A percentile compares a stretch with the other conserved stretches of the same genome.
These are phyloP conservation scores for Lipomyces starkeyi DNA, from an alignment of 805 yeast genomes.

Conservation along the genomic window DNA sequence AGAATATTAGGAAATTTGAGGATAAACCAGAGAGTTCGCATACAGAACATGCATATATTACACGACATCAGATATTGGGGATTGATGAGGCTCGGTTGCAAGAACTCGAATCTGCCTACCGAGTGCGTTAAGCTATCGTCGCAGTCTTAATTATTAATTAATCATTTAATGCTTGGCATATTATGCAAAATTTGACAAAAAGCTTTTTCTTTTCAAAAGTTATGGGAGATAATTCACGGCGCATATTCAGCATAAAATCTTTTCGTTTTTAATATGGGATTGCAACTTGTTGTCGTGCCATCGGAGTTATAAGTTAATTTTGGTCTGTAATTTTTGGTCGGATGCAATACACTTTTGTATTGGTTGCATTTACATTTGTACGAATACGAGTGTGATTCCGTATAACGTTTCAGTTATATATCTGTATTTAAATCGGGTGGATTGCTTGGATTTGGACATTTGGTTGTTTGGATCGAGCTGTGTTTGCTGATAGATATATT, in stretches of 20 bases:
- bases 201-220: background rate
- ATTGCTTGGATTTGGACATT: too few species aligned
- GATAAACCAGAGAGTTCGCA: conserved; percentile 5
- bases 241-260: background rate
- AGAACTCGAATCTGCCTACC: conserved; percentile 26
- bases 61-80: conserved; percentile 17
- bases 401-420: background rate
- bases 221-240: background rate
- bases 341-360: background rate
- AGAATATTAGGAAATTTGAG: conserved; percentile 14
- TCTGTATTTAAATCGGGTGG: background rate
- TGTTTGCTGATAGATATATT: background rate
- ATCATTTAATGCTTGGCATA: background rate
- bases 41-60: background rate
- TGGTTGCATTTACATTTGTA: conserved; percentile 8
- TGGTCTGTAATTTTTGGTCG: background rate
- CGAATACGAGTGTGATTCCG: background rate
- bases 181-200: background rate
- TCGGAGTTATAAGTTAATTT: background rate
- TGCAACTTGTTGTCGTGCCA: background rate
- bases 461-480: background rate
- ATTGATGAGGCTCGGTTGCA: conserved; percentile 8
- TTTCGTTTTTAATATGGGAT: background rate
- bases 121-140: background rate
- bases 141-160: conserved; percentile 3